Evolutionary conservation across 371 early-diverging fungal genomes (phyloP), one percentile per base, ranked within the genome.

Genomic region (Mucor ambiguus): DNA sequence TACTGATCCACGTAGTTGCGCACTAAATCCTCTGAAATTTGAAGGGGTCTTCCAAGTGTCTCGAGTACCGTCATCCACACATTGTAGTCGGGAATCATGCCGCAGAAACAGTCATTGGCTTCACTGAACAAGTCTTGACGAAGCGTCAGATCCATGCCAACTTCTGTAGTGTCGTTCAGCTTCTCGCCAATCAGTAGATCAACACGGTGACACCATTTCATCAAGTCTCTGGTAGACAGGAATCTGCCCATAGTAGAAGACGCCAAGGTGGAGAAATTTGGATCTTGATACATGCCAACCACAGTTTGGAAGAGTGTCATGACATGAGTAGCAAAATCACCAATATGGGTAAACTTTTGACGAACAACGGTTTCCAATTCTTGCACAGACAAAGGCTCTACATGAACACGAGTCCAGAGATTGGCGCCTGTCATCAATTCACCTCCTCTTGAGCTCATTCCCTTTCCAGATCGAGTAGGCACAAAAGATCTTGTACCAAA

Each of bases 401-500:
- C 87, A 32, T 81, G 81, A 0, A 93, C 91, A 24, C 81, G 82
- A 2, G 92, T 93, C 96, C 96, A 97, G 12, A 95, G 80, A 63
- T 87, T 87, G 61, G 85, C 87, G 44, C 92, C 89, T 18, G 92
- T 78, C 58, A 87, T 79, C 29, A 87, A 80, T 24, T 86, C 84
- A 28, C 80, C 80, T n/a, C 84, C 86, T 22, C 83, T 74, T 18
- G 78, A 69, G 22, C 78, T 76, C n/a, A 75, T 69, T 58, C 75
- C 76, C 37, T 84, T 80, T 11, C 78, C 73, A 20, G 77, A 80
- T 29, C 84, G 78, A 8, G 85, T 79, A 28, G 85, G 80, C 18
- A 87, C 75, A 69, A 87, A 83, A 14, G 79, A 89, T 67, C 81
- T 82, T 57, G 99, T 99, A 35, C 97, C 99, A 85, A 99, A 99